A percentile compares a stretch with the other conserved stretches of the same genome.
These are phyloP conservation scores for Nemania sp. DNA, from an alignment of 2,329 filamentous ascomycete genomes.

Conservation along the genomic window DNA sequence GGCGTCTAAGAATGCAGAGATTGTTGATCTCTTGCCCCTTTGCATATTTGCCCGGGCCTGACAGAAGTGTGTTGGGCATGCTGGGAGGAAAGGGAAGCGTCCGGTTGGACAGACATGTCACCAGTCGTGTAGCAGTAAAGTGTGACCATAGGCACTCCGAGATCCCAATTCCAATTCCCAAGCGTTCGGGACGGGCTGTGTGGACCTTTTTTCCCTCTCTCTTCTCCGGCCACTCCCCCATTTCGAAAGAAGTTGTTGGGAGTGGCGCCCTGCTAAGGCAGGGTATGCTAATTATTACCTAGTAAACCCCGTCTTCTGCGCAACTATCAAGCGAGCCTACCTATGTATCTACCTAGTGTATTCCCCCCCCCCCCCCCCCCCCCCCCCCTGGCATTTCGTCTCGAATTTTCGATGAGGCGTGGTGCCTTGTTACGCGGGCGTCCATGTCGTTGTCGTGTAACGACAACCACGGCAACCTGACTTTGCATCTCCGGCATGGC, in stretches of 20 bases:
- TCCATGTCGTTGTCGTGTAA: conserved; percentile 34
- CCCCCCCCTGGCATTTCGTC: not conserved
- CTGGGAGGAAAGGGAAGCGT: conserved; percentile 23
- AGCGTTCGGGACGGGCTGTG: conserved; percentile 30
- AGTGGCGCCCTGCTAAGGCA: conserved; percentile 27
- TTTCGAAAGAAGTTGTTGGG: conserved; percentile 17
- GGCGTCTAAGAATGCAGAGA: conserved; percentile 31
- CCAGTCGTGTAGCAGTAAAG: conserved; percentile 12
- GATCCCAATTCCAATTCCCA: conserved; percentile 31
- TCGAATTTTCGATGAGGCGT: conserved; percentile 26
- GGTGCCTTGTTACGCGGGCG: conserved; percentile 14
- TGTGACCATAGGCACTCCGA: conserved; percentile 23
- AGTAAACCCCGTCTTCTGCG: conserved; percentile 24
- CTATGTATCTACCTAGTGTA: conserved; percentile 20
- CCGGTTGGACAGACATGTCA: conserved; percentile 30
- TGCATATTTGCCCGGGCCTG: conserved; percentile 14
- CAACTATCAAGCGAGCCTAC: conserved; percentile 27
- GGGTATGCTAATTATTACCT: conserved; percentile 19
- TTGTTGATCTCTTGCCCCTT: conserved; percentile 18
- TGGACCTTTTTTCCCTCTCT: conserved; percentile 16
- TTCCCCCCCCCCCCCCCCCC: too few species aligned
- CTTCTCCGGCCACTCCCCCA: conserved; percentile 12
- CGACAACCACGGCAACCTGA: conserved; percentile 27
- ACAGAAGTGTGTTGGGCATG: conserved; percentile 24
- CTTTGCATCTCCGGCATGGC: conserved; percentile 18